Base-by-base conservation (phyloP, 768 basidiomycete genomes). In the Hydnomerulius pinastri region DNA sequence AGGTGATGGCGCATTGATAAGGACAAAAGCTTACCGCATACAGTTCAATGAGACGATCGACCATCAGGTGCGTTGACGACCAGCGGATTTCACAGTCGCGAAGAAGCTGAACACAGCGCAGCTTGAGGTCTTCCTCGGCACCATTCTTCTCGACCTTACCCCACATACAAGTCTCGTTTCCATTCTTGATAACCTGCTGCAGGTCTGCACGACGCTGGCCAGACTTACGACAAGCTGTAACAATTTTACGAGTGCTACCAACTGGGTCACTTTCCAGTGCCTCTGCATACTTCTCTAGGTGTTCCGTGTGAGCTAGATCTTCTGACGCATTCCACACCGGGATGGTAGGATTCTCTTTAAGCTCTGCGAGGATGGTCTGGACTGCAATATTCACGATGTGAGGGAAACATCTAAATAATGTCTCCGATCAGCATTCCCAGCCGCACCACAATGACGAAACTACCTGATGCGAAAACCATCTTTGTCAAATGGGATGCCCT, bases 1-100 rank as follows among this genome's bases (percentile, higher is more conserved):
- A n/a, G n/a, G 13, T 70, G 54, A 35, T 6, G 17, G 44, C 9
- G 17, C 9, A 12, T 24, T 32, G 17, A 15, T 11, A 35, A 33
- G 11, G 20, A n/a, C 17, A 33, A 39, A 20, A 40, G 41, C 64
- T 45, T 44, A 72, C 72, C 23, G 56, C 65, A 53, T 69, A 63
- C 4, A 73, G 55, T 17, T 62, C 57, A 24, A 73, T 54, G 15
- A 70, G 40, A 11, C 65, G 57, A 12, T 67, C 68, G 53, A 71
- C 64, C 72, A 74, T 72, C 1, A 67, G 50, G 51, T 57, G 67
- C 9, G 60, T 68, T 15, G 70, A 70, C 11, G 70, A 72, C 72
- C 71, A 73, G 24, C 64, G 52, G 0, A 63, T 70, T 17, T 72
- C 69, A 20, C 59, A 54, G 59, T 73, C 72, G 5, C 57, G 56